Conservation (phyloP, 2,329 filamentous ascomycete species). For the Epichloe baconii region DNA sequence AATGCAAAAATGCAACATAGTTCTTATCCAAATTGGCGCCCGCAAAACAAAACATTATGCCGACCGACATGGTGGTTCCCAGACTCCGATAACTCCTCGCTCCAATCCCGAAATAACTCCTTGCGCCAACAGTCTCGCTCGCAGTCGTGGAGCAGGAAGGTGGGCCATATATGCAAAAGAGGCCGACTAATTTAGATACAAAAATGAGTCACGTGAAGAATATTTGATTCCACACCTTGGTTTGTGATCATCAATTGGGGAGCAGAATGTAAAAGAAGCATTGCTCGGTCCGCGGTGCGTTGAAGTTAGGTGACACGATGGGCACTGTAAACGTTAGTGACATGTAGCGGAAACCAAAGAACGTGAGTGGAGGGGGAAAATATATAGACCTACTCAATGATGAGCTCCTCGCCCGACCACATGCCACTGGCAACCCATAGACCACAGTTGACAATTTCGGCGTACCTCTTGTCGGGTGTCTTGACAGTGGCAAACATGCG, state of each 20-base stretch:
- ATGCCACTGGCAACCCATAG: slow-evolving; percentile 37
- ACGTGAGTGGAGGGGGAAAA: not conserved
- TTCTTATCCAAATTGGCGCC: not conserved
- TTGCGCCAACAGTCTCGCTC: not conserved
- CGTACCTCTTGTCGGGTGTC: slow-evolving; percentile 35
- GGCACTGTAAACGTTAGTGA: slow-evolving; percentile 1
- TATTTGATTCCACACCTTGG: not conserved
- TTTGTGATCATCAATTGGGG: no score
- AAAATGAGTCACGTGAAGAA: not conserved
- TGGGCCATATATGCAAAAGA: not conserved
- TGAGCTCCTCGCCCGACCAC: slow-evolving; percentile 30
- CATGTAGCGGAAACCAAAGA: not conserved
- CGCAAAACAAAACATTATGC: not conserved
- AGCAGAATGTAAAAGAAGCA: not conserved
- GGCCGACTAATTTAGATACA: not conserved
- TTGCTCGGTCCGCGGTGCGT: not conserved
- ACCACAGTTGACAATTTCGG: slow-evolving; percentile 34
- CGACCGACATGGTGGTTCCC: not conserved
- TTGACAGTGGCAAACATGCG: slow-evolving; percentile 37
- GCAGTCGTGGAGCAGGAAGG: no score
- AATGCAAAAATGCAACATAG: no score
- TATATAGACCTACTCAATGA: slow-evolving; percentile 28
- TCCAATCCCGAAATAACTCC: not conserved
- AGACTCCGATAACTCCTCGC: not conserved
- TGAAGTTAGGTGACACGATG: slow-evolving; percentile 2